Evolutionary conservation across 2,329 filamentous ascomycete species (phyloP).

Genomic region (Colletotrichum navitas): DNA sequence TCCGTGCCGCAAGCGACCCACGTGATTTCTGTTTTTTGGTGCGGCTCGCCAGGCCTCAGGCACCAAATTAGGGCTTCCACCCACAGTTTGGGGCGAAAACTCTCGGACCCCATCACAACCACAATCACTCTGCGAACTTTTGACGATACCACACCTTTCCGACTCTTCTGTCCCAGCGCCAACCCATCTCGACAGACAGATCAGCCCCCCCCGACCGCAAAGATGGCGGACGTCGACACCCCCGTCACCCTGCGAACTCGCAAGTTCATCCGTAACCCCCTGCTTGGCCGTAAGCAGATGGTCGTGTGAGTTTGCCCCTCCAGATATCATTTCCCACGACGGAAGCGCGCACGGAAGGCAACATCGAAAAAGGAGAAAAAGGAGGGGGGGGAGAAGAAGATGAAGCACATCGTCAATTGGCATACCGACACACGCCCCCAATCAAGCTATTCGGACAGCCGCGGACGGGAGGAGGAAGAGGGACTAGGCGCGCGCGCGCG

Average conservation of each 20-base stretch:
- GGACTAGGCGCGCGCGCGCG: not conserved
- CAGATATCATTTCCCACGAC: slow-evolving; percentile 29
- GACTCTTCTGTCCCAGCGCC: slow-evolving; percentile 41
- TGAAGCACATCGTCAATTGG: not conserved
- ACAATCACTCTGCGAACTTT: slow-evolving; percentile 34
- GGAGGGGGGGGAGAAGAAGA: not conserved
- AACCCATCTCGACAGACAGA: slow-evolving; percentile 48
- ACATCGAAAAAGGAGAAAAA: not conserved
- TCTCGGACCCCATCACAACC: slow-evolving; percentile 26
- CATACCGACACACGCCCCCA: not conserved
- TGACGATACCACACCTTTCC: slow-evolving; percentile 41
- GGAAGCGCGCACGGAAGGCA: slow-evolving; percentile 4
- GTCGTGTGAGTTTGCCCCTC: slow-evolving; percentile 84
- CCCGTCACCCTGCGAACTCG: slow-evolving; percentile 92
- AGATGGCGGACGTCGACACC: slow-evolving; percentile 87
- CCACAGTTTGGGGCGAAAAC: slow-evolving; percentile 47
- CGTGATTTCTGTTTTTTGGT: slow-evolving; percentile 20
- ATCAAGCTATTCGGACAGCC: not conserved
- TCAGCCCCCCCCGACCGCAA: slow-evolving; percentile 61
- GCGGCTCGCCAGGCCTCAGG: not conserved
- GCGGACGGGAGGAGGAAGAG: not conserved
- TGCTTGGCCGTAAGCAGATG: slow-evolving; percentile 99
- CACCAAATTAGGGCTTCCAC: slow-evolving; percentile 59
- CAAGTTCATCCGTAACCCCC: slow-evolving; percentile 99
- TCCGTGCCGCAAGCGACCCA: not conserved